phyloP scores from a whole-genome alignment of 2,329 filamentous ascomycete genomes.

The Exophiala sp. region DNA sequence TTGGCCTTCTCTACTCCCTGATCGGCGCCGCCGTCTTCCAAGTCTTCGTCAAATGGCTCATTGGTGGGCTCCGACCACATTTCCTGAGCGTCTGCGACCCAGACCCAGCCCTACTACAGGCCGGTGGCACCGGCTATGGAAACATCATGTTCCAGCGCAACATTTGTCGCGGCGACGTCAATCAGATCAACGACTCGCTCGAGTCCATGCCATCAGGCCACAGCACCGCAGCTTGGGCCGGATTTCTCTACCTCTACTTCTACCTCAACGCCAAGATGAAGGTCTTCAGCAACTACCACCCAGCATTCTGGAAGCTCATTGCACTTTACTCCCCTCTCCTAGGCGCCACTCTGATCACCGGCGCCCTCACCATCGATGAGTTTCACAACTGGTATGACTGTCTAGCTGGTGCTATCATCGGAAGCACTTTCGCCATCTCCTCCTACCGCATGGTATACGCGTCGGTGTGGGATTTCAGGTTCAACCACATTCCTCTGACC shows the following conservation, averaged over 20 bases:
- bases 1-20: conserved; percentile 67
- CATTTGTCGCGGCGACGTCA: conserved; percentile 64
- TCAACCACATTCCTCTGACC: conserved; percentile 63
- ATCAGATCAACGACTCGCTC: conserved; percentile 65
- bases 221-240: conserved; percentile 58
- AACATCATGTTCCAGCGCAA: conserved; percentile 66
- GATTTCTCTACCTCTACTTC: conserved; percentile 60
- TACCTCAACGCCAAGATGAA: conserved; percentile 79
- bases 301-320: conserved; percentile 70
- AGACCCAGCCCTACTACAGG: conserved; percentile 42
- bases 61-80: conserved; percentile 69
- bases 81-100: conserved; percentile 70
- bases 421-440: conserved; percentile 62
- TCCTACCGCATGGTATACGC: conserved; percentile 67
- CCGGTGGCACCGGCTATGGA: conserved; percentile 51
- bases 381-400: conserved; percentile 75
- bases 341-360: conserved; percentile 64
- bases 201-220: conserved; percentile 73
- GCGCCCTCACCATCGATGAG: conserved; percentile 67
- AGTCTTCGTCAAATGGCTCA: conserved; percentile 71
- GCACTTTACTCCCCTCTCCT: conserved; percentile 64
- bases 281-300: conserved; percentile 69
- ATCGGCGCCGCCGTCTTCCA: conserved; percentile 72
- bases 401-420: conserved; percentile 63
- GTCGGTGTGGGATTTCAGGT: conserved; percentile 65